Percentiles rank a stretch among this genome's conserved stretches.
phyloP scores from a whole-genome alignment of 2,329 filamentous ascomycete species.

The Hymenoscyphus repandus region DNA sequence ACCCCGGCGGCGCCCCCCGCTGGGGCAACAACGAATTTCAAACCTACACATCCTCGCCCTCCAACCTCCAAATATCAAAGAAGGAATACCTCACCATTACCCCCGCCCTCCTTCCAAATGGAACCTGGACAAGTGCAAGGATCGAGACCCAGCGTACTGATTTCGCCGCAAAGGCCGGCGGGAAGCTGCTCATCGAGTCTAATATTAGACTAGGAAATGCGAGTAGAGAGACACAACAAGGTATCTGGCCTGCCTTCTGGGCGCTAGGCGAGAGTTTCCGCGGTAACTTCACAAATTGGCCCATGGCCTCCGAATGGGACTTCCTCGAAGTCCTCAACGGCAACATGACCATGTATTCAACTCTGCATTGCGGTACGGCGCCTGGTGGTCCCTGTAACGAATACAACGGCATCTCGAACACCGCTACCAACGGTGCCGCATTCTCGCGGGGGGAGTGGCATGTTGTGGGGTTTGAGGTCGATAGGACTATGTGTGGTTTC shows the following conservation, averaged over 20 bases:
- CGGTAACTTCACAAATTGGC: conserved; percentile 37
- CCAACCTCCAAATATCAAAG: conserved; percentile 38
- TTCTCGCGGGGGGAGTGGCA: conserved; percentile 27
- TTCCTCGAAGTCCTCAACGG: conserved; percentile 41
- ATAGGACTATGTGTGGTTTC: conserved; percentile 22
- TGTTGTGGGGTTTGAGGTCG: conserved; percentile 32
- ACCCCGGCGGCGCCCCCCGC: conserved; percentile 39
- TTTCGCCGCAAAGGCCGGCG: conserved; percentile 32
- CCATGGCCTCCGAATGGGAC: conserved; percentile 40
- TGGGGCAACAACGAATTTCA: conserved; percentile 48
- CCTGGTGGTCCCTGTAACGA: conserved; percentile 40
- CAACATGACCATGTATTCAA: conserved; percentile 31
- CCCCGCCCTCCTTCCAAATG: conserved; percentile 20
- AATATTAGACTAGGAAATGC: conserved; percentile 34
- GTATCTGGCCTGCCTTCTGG: conserved; percentile 46
- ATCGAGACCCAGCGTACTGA: conserved; percentile 37
- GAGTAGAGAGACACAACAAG: conserved; percentile 26
- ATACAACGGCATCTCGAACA: conserved; percentile 29
- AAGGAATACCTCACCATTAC: conserved; percentile 36
- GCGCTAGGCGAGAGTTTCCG: conserved; percentile 37
- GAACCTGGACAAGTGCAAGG: conserved; percentile 40
- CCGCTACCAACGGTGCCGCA: not conserved
- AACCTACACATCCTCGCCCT: conserved; percentile 37
- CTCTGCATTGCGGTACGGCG: conserved; percentile 38
- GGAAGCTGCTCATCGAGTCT: conserved; percentile 36